Conservation (phyloP, 2,329 filamentous ascomycete species). For the Trichoderma koningii region DNA sequence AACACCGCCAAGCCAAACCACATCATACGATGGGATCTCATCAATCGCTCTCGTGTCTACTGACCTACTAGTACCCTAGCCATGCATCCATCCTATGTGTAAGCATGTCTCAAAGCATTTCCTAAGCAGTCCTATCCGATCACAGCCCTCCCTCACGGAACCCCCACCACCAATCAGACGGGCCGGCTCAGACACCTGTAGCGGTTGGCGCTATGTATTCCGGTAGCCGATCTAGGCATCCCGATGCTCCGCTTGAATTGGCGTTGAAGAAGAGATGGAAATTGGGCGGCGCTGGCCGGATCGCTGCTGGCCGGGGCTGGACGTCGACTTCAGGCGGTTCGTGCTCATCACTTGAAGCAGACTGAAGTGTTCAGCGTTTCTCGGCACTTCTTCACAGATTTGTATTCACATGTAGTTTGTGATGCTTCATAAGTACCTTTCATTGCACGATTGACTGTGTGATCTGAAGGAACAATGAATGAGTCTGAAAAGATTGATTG, state of each 20-base stretch:
- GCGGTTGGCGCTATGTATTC: background rate
- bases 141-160: too few species aligned
- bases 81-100: background rate
- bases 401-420: background rate
- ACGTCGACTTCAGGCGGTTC: too few species aligned
- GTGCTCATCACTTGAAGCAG: too few species aligned
- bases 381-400: background rate
- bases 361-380: background rate
- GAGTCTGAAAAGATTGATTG: background rate
- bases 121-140: background rate
- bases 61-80: too few species aligned
- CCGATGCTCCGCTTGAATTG: background rate
- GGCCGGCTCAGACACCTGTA: background rate
- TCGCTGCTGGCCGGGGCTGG: background rate
- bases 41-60: background rate
- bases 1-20: background rate
- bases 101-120: background rate
- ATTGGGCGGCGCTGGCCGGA: constrained; percentile 15
- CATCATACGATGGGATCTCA: background rate
- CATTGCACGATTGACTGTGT: background rate
- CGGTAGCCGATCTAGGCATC: constrained; percentile 5
- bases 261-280: background rate
- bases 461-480: background rate
- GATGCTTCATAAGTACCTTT: background rate
- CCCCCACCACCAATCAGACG: constrained; percentile 11